phyloP scores from a whole-genome alignment of 371 early-diverging fungal genomes.

The Capillidium heterosporum region DNA sequence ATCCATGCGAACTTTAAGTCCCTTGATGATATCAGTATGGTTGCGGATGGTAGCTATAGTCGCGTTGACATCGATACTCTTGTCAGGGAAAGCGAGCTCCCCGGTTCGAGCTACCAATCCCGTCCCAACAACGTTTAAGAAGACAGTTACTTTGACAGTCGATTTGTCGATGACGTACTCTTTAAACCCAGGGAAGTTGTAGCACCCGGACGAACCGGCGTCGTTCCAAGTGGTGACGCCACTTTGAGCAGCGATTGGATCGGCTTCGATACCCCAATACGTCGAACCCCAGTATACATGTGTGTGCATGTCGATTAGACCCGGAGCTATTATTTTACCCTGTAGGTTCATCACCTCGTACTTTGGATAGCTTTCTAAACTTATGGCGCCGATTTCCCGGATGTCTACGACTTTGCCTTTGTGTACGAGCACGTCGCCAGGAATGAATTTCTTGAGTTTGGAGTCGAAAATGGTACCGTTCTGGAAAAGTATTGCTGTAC shows the following conservation, averaged over 20 bases:
- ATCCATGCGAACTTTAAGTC: conserved; percentile 14
- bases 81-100: conserved; percentile 6
- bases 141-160: conserved; percentile 6
- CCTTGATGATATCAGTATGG: conserved; percentile 9
- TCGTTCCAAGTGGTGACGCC: conserved; percentile 14
- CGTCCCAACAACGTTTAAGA: conserved; percentile 9
- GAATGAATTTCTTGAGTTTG: not conserved
- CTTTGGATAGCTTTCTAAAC: not conserved
- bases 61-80: conserved; percentile 9
- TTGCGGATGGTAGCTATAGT: conserved; percentile 7
- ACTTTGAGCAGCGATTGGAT: conserved; percentile 9
- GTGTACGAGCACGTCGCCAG: not conserved
- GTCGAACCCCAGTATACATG: conserved; percentile 13
- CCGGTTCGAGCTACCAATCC: conserved; percentile 10
- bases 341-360: conserved; percentile 5
- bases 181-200: conserved; percentile 10
- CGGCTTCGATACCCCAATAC: conserved; percentile 14
- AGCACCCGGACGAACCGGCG: conserved; percentile 12
- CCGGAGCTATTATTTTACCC: conserved; percentile 10
- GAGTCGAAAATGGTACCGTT: not conserved
- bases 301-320: conserved; percentile 13
- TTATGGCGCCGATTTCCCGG: not conserved
- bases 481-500: too few relatives aligned
- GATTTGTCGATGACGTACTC: conserved; percentile 7
- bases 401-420: not conserved